phyloP scores from a whole-genome alignment of 1,284 basidiomycete genomes.

The Fomitopsis betulina region DNA sequence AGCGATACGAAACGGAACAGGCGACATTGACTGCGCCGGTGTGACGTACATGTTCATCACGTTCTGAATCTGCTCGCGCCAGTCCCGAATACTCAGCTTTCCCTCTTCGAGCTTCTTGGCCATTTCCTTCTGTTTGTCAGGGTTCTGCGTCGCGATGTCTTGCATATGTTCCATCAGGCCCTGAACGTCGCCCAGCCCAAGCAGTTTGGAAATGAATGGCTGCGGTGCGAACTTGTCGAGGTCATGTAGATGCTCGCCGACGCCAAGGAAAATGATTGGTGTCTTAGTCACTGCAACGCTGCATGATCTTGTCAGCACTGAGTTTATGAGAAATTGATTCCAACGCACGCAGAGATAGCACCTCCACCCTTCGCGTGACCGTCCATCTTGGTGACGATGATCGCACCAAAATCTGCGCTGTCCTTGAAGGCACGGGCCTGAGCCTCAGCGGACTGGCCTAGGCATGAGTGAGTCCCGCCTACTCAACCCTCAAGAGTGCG shows the following conservation, averaged over 20 bases:
- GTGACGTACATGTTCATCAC: slow-evolving; percentile 88
- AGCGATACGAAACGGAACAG: not conserved
- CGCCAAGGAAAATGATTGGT: slow-evolving; percentile 98
- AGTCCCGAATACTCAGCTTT: slow-evolving; percentile 94
- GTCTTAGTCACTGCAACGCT: slow-evolving; percentile 98
- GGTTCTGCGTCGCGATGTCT: slow-evolving; percentile 88
- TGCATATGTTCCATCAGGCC: slow-evolving; percentile 98
- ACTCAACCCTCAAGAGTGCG: not conserved
- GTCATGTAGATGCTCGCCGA: slow-evolving; percentile 95
- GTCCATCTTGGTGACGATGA: slow-evolving; percentile 99
- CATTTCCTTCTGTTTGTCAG: slow-evolving; percentile 97
- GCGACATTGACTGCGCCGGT: not conserved
- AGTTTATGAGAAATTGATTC: not conserved
- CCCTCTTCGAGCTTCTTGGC: slow-evolving; percentile 98
- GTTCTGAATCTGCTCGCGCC: slow-evolving; percentile 96
- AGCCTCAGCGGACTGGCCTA: slow-evolving; percentile 95
- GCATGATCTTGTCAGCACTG: not conserved
- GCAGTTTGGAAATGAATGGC: slow-evolving; percentile 95
- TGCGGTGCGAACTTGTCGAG: slow-evolving; percentile 94
- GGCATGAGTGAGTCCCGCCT: slow-evolving; percentile 13
- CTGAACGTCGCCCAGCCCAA: slow-evolving; percentile 95
- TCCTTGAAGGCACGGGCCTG: slow-evolving; percentile 98
- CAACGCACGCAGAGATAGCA: slow-evolving; percentile 92
- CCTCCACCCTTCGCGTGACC: slow-evolving; percentile 99
- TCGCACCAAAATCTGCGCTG: slow-evolving; percentile 95